Conservation (phyloP, 1,284 basidiomycete genomes). For the Porogramme epimiltina region DNA sequence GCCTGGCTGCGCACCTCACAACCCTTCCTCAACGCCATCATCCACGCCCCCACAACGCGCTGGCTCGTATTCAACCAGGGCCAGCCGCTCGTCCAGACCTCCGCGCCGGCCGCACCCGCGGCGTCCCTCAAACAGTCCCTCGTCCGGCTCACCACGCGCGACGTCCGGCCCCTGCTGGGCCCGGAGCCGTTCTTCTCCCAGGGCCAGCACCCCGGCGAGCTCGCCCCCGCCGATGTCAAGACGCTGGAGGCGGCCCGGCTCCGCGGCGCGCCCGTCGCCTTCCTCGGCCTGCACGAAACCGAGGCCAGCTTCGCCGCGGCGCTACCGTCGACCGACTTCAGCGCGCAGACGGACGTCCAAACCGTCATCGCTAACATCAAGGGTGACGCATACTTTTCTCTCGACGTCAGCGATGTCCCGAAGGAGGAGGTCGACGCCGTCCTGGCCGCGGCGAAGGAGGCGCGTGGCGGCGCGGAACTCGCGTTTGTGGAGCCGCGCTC, state of each 20-base stretch:
- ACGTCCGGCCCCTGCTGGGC: slow-evolving; percentile 50
- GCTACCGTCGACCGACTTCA: slow-evolving; percentile 65
- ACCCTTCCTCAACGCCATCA: slow-evolving; percentile 70
- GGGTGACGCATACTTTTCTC: slow-evolving; percentile 78
- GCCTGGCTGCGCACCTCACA: slow-evolving; percentile 82
- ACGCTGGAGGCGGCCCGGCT: slow-evolving; percentile 68
- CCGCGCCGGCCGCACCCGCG: slow-evolving; percentile 10
- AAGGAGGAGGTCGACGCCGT: slow-evolving; percentile 45
- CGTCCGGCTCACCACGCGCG: slow-evolving; percentile 55
- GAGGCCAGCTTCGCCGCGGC: slow-evolving; percentile 43
- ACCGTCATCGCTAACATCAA: slow-evolving; percentile 59
- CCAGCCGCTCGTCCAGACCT: slow-evolving; percentile 56
- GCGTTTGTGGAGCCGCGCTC: slow-evolving; percentile 73
- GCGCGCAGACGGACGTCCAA: slow-evolving; percentile 36
- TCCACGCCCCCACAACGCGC: slow-evolving; percentile 56
- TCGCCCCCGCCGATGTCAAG: slow-evolving; percentile 42
- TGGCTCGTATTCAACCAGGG: slow-evolving; percentile 80
- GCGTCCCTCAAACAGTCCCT: slow-evolving; percentile 35
- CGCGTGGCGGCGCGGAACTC: slow-evolving; percentile 37
- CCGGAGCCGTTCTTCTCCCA: slow-evolving; percentile 66
- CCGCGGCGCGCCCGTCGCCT: slow-evolving; percentile 57
- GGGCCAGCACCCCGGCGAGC: slow-evolving; percentile 52
- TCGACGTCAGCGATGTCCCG: slow-evolving; percentile 67
- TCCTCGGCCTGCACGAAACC: slow-evolving; percentile 82
- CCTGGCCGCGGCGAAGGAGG: slow-evolving; percentile 41